Evolutionary conservation across 2,329 filamentous ascomycete species (phyloP).

Genomic region (Botryotinia calthae): DNA sequence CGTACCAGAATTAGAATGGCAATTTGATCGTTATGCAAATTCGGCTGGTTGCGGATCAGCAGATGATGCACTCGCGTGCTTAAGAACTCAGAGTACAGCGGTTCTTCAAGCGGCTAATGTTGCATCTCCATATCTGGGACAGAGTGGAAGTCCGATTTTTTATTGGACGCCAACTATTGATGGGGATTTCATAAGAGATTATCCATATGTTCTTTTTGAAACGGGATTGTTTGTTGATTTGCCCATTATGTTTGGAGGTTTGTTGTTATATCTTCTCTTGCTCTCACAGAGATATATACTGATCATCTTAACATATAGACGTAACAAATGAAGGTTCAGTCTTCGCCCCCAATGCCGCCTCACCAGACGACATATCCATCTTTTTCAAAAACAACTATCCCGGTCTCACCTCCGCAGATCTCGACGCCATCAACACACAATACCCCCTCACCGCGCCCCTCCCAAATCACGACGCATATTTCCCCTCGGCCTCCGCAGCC

Average conservation of each 20-base stretch:
- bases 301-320: constrained; percentile 30
- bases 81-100: constrained; percentile 40
- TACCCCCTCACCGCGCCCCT: constrained; percentile 36
- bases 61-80: constrained; percentile 40
- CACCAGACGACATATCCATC: constrained; percentile 37
- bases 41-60: constrained; percentile 37
- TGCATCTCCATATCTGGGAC: constrained; percentile 42
- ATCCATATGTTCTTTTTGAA: constrained; percentile 41
- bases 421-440: constrained; percentile 36
- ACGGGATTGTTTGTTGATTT: constrained; percentile 42
- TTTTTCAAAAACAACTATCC: constrained; percentile 43
- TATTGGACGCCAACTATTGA: constrained; percentile 46
- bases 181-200: constrained; percentile 43
- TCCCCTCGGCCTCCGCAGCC: constrained; percentile 43
- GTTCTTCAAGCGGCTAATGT: constrained; percentile 42
- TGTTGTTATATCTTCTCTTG: neutral
- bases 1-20: constrained; percentile 43
- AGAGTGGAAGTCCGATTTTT: constrained; percentile 38
- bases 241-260: constrained; percentile 43
- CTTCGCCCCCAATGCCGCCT: constrained; percentile 46
- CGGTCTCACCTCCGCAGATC: constrained; percentile 35
- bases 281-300: neutral
- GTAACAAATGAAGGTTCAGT: constrained; percentile 57
- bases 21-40: constrained; percentile 42
- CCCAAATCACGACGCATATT: constrained; percentile 40